A percentile compares a stretch with the other conserved stretches of the same genome.
Evolutionary conservation across 768 basidiomycete species (phyloP).

Genomic region (Cubamyces lactineus): DNA sequence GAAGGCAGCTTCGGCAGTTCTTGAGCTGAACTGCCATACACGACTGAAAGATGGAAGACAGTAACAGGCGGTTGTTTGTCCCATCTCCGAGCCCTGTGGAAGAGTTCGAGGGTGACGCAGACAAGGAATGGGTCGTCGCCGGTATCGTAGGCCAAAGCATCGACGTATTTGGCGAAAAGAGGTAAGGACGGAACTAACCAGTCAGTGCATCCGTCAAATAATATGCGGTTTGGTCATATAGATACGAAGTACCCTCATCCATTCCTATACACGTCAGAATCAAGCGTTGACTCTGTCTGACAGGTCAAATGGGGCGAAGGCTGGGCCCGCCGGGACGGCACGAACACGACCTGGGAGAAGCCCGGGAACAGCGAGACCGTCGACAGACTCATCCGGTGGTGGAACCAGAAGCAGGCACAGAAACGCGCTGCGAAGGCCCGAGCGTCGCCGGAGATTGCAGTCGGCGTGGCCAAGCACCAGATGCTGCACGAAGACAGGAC

Average conservation of each 20-base stretch:
- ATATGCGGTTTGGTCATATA: background rate
- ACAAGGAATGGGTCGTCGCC: conserved; percentile 20
- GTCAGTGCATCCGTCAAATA: too few relatives aligned
- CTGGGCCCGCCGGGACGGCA: conserved; percentile 55
- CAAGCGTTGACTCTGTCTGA: background rate
- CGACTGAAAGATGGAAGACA: background rate
- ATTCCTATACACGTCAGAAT: background rate
- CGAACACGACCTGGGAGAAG: conserved; percentile 58
- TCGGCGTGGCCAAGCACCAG: conserved; percentile 40
- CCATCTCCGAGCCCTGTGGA: conserved; percentile 26
- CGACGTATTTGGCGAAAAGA: conserved; percentile 16
- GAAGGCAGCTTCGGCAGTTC: background rate
- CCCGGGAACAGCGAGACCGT: conserved; percentile 27
- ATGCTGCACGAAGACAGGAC: conserved; percentile 45
- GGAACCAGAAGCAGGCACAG: conserved; percentile 40
- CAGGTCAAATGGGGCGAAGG: conserved; percentile 54
- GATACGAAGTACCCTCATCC: conserved; percentile 21
- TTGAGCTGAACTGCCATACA: background rate
- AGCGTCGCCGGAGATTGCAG: conserved; percentile 41
- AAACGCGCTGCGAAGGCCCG: conserved; percentile 36
- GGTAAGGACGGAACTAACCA: conserved; percentile 6
- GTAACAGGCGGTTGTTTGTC: background rate
- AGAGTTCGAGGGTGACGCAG: conserved; percentile 17
- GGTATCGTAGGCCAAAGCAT: conserved; percentile 27
- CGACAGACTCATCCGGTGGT: conserved; percentile 32